Conservation (phyloP, 192 early-diverging fungal genomes). For the Coemansia sp. region DNA sequence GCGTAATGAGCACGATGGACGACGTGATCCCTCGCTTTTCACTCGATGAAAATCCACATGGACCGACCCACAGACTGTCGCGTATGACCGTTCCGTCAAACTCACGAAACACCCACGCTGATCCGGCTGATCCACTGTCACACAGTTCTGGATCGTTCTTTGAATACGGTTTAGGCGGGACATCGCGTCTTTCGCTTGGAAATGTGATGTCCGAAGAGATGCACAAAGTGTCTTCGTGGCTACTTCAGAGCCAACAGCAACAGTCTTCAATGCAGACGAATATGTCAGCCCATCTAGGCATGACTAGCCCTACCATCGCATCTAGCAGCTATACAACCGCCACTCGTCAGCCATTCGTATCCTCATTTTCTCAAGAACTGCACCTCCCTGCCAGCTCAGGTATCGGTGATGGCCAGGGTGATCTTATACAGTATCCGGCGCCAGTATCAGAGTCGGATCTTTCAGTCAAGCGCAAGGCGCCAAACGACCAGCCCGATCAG, state of each 20-base stretch:
- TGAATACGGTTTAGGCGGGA: constrained; percentile 46
- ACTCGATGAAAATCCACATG: constrained; percentile 25
- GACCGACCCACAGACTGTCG: constrained; percentile 19
- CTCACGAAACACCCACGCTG: background rate
- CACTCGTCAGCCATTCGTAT: background rate
- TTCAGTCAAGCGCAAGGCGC: constrained; percentile 50
- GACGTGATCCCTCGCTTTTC: constrained; percentile 52
- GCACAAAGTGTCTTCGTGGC: constrained; percentile 52
- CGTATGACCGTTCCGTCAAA: background rate
- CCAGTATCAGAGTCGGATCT: constrained; percentile 44
- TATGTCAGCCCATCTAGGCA: background rate
- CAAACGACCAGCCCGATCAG: constrained; percentile 35
- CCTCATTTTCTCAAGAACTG: background rate
- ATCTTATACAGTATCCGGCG: constrained; percentile 8
- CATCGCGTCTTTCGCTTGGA: constrained; percentile 40
- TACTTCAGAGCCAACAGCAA: constrained; percentile 43
- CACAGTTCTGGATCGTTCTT: constrained; percentile 14
- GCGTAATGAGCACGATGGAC: constrained; percentile 52
- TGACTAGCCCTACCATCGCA: background rate
- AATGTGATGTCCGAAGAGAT: constrained; percentile 52
- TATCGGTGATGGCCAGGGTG: background rate
- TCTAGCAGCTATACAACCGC: background rate
- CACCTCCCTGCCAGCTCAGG: constrained; percentile 1
- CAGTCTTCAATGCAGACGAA: constrained; percentile 7
- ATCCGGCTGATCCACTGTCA: background rate